Conservation (phyloP, 495 filamentous ascomycete genomes). For the Mytilinidion resinicola region DNA sequence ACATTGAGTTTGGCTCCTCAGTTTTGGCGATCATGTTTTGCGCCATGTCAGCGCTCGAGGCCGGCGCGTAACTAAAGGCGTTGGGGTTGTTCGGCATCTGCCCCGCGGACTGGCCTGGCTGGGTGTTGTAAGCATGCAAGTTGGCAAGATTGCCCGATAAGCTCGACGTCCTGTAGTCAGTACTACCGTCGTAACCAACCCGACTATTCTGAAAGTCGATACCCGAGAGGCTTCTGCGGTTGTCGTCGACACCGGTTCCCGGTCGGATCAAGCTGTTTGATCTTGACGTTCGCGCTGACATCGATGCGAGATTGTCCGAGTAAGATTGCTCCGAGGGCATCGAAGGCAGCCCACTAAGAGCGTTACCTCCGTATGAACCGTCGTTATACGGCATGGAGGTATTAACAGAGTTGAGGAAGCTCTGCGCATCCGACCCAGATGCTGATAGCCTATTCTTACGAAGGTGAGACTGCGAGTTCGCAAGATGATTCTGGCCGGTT, state of each 20-base stretch:
- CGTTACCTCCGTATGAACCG: constrained; percentile 16
- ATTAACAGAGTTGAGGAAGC: constrained; percentile 17
- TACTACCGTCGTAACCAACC: constrained; percentile 14
- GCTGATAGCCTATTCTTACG: constrained; percentile 48
- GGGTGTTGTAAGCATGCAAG: constrained; percentile 12
- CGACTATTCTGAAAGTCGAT: constrained; percentile 17
- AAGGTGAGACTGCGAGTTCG: constrained; percentile 80
- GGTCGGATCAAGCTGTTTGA: constrained; percentile 29
- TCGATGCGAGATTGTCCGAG: constrained; percentile 15
- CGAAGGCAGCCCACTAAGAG: constrained; percentile 10
- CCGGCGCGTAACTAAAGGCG: constrained; percentile 14
- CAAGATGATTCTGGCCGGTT: constrained; percentile 83
- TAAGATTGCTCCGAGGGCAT: constrained; percentile 17
- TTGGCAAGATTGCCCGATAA: constrained; percentile 14
- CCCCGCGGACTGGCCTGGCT: constrained; percentile 7
- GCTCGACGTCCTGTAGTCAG: constrained; percentile 9
- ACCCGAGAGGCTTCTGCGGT: constrained; percentile 23
- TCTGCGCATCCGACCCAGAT: constrained; percentile 12
- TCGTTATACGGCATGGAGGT: constrained; percentile 18
- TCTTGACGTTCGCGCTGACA: constrained; percentile 26
- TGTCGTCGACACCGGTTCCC: constrained; percentile 20
- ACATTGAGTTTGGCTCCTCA: constrained; percentile 10
- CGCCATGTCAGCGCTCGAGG: constrained; percentile 8
- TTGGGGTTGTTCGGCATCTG: constrained; percentile 2
- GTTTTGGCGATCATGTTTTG: constrained; percentile 20